Evolutionary conservation across 805 yeast species (phyloP).

Genomic region (Saturnispora sanitii): DNA sequence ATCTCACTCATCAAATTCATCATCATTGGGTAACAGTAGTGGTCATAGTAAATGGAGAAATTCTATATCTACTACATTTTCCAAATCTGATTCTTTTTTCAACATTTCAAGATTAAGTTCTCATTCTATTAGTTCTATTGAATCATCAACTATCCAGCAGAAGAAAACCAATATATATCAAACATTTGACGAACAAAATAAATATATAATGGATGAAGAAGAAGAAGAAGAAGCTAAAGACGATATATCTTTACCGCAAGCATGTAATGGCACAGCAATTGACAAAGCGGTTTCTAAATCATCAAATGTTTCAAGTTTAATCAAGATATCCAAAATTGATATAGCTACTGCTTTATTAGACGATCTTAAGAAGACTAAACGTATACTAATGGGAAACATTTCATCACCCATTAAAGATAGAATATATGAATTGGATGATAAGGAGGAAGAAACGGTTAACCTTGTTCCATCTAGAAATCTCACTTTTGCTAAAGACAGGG

Average conservation of each 20-base stretch:
- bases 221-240: background rate
- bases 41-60: background rate
- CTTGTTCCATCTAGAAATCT: too few species aligned
- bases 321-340: too few species aligned
- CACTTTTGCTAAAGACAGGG: too few species aligned
- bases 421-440: too few species aligned
- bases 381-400: too few species aligned
- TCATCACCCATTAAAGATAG: too few species aligned
- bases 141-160: background rate
- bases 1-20: too few species aligned
- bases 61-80: background rate
- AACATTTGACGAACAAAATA: background rate
- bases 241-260: background rate
- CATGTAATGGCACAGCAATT: too few species aligned
- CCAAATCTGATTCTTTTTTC: background rate
- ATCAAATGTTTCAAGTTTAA: background rate
- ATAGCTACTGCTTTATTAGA: too few species aligned
- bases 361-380: too few species aligned
- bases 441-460: too few species aligned
- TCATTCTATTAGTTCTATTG: slow-evolving; percentile 3
- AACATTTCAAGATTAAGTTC: slow-evolving; percentile 1
- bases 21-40: too few species aligned
- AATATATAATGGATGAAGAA: background rate
- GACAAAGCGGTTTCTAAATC: background rate
- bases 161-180: background rate